Conservation (phyloP, 164 flowering plant species). For the Paratinospora sagittata region DNA sequence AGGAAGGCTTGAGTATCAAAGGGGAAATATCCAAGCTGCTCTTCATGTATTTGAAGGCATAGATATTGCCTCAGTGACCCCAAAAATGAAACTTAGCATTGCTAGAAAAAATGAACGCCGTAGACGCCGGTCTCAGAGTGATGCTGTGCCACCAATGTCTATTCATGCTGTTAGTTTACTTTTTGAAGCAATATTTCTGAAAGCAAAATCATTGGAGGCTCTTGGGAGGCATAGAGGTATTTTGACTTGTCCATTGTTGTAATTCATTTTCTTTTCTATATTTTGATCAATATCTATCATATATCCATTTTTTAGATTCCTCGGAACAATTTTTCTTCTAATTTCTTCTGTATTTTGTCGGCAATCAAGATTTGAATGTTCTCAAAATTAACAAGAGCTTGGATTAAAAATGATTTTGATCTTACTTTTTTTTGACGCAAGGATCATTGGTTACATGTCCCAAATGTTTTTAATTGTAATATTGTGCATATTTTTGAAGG, state of each 20-base stretch:
- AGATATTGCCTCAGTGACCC: slow-evolving; percentile 61
- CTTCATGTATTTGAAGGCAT: slow-evolving; percentile 93
- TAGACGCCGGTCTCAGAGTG: slow-evolving; percentile 50
- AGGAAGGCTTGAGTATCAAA: slow-evolving; percentile 87
- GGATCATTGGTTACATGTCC: too few species aligned
- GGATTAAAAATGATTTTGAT: background rate
- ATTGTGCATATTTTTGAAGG: background rate
- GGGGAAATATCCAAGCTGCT: slow-evolving; percentile 82
- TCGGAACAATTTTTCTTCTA: background rate
- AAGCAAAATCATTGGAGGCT: slow-evolving; percentile 66
- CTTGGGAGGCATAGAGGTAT: slow-evolving; percentile 75
- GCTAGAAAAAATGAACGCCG: slow-evolving; percentile 50
- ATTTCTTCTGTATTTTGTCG: background rate
- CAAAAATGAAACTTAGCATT: slow-evolving; percentile 57
- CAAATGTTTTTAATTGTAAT: too few species aligned
- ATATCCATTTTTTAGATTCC: background rate
- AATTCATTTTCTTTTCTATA: background rate
- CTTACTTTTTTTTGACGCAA: too few species aligned
- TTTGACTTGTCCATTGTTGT: background rate
- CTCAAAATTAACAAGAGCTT: too few species aligned
- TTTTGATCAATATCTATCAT: background rate
- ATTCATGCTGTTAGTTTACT: slow-evolving; percentile 79
- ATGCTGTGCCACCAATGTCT: slow-evolving; percentile 62
- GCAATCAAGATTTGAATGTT: background rate
- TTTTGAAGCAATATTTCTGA: slow-evolving; percentile 79